Conservation (phyloP, 441 rosid species). For the Syzygium malaccense region DNA sequence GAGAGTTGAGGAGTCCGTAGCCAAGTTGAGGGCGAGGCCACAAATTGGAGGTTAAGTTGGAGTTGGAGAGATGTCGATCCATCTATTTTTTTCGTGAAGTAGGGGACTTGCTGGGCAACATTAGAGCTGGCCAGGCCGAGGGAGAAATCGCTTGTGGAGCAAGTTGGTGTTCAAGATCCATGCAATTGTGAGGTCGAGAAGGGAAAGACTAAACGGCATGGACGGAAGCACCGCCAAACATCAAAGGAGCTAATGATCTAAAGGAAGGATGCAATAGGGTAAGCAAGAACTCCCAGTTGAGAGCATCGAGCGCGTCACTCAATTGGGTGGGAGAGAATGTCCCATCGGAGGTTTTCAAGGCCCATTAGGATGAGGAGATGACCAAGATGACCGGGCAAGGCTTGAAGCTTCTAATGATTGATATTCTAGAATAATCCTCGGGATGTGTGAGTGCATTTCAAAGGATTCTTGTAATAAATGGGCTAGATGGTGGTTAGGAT, state of each 20-base stretch:
- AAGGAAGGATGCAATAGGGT: not conserved
- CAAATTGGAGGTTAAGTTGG: not conserved
- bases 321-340: not conserved
- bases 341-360: not conserved
- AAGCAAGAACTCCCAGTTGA: not conserved
- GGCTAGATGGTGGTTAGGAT: not conserved
- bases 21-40: not conserved
- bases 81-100: not conserved
- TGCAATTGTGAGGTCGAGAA: not conserved
- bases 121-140: not conserved
- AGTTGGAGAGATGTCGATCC: not conserved
- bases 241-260: not conserved
- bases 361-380: rapidly evolving
- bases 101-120: not conserved
- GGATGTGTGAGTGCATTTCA: not conserved
- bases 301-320: not conserved
- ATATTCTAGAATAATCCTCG: not conserved
- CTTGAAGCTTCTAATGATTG: not conserved
- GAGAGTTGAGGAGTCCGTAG: not conserved
- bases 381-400: not conserved
- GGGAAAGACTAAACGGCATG: not conserved
- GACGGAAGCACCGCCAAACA: not conserved
- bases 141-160: not conserved
- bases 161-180: not conserved
- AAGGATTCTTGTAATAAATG: not conserved